Percentiles rank a stretch among this genome's conserved stretches.
phyloP scores from a whole-genome alignment of 2,329 filamentous ascomycete genomes.

The Pseudodiploospora longispora region DNA sequence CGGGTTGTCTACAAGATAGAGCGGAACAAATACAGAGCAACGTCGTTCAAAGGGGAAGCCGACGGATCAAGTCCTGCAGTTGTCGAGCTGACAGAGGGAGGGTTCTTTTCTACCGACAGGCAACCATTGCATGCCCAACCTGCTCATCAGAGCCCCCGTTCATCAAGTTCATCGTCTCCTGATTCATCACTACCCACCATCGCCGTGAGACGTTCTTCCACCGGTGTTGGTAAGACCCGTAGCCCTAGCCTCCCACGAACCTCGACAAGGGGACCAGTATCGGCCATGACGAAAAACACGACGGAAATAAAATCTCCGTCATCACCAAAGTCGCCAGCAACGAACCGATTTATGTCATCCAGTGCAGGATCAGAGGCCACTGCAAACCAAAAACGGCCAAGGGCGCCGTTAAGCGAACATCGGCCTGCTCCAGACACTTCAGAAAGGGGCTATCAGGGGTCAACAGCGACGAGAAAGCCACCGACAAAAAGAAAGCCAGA shows the following conservation, averaged over 20 bases:
- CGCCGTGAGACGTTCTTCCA: background rate
- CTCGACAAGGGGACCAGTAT: constrained; percentile 4
- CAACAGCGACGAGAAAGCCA: background rate
- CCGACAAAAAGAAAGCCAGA: constrained; percentile 22
- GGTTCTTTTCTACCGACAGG: background rate
- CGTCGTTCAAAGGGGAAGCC: constrained; percentile 28
- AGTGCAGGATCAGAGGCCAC: constrained; percentile 2
- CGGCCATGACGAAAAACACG: constrained; percentile 4
- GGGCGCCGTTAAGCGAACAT: constrained; percentile 24
- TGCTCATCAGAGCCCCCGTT: background rate
- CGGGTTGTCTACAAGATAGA: constrained; percentile 53
- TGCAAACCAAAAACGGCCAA: constrained; percentile 40
- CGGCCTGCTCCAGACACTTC: constrained; percentile 3
- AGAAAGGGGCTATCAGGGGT: background rate
- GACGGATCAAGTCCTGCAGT: constrained; percentile 18
- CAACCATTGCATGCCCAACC: background rate
- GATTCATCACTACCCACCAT: background rate
- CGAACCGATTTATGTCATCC: background rate
- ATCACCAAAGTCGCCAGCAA: constrained; percentile 13
- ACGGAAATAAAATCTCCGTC: constrained; percentile 4
- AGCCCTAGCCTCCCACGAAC: background rate
- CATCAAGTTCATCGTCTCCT: constrained; percentile 2
- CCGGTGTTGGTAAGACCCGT: background rate
- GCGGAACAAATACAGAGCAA: constrained; percentile 40
- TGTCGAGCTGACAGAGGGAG: constrained; percentile 20